A percentile compares a stretch with the other conserved stretches of the same genome.
Evolutionary conservation across 2,329 filamentous ascomycete species (phyloP).

Genomic region (Zasmidium cellare): DNA sequence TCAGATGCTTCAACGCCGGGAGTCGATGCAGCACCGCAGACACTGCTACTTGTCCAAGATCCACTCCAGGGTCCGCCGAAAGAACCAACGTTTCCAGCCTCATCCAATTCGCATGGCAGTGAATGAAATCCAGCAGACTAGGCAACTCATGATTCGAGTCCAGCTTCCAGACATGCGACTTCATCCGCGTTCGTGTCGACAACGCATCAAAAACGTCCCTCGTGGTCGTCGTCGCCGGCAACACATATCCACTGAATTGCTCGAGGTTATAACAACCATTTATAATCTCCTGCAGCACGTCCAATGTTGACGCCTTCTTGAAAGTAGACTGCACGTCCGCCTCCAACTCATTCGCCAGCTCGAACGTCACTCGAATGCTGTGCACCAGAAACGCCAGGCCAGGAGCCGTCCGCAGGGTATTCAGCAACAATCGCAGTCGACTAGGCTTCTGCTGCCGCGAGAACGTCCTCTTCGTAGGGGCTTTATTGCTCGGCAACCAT

Average conservation of each 20-base stretch:
- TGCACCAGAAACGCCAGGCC: conserved; percentile 54
- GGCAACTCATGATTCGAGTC: conserved; percentile 25
- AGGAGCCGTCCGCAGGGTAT: conserved; percentile 54
- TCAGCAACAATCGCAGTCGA: conserved; percentile 55
- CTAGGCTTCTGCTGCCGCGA: conserved; percentile 40
- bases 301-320: conserved; percentile 48
- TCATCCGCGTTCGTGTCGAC: conserved; percentile 55
- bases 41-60: conserved; percentile 56
- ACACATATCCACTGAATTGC: conserved; percentile 53
- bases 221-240: conserved; percentile 35
- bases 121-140: conserved; percentile 55
- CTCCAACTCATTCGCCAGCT: conserved; percentile 42
- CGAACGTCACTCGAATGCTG: conserved; percentile 54
- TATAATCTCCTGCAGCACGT: conserved; percentile 56
- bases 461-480: conserved; percentile 45
- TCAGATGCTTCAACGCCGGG: conserved; percentile 55
- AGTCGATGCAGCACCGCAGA: conserved; percentile 54
- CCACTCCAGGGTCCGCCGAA: conserved; percentile 43
- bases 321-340: conserved; percentile 33
- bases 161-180: conserved; percentile 59
- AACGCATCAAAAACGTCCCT: conserved; percentile 46
- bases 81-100: conserved; percentile 56
- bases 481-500: conserved; percentile 33
- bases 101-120: conserved; percentile 54
- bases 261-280: conserved; percentile 61